Base-by-base conservation (phyloP, 345 rosid species). In the Durio zibethinus region DNA sequence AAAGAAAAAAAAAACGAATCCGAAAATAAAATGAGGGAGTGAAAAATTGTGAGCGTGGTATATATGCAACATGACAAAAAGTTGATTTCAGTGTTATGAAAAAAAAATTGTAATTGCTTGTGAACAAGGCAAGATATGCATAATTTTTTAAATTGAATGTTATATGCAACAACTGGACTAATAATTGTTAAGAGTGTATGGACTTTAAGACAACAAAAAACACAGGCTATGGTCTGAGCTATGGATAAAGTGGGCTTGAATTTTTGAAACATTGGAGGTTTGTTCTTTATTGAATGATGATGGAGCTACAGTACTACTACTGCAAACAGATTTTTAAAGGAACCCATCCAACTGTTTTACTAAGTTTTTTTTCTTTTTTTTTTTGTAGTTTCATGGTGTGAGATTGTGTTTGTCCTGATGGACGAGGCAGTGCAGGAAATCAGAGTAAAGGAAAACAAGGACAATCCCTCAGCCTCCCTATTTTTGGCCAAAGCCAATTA, bases 401-500 rank as follows among this genome's bases (percentile, higher is more conserved):
- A 18, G 64, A 66, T 25, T 31, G 11, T 27, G 10, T 36, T 48
- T 75, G 78, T 77, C 81, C 53, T 74, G 47, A 69, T 74, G 69
- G 60, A 42, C 14, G 42, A 16, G 76, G 53, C 77, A 64, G 57
- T 18, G 66, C n/a, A 27, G 18, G 43, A 18, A 9, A 47, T 54
- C 10, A 62, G 43, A 14, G 69, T 10, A 60, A 73, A 42, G 36
- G 66, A n/a, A 16, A 54, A 23, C n/a, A 73, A 14, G 70, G 59
- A 53, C 75, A 72, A n/a, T 11, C 31, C 33, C 4, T n/a, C 62
- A 76, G 79, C 70, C 67, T 67, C 68, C 68, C 76, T 73, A 67
- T 73, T 73, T 79, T 68, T 67, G 67, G 79, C 77, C 77, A 57
- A 69, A 74, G 21, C 27, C 64, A 66, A 66, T 75, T 21, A 82